Evolutionary conservation across 768 basidiomycete genomes (phyloP).

Genomic region (Cantharellus cinnabarinus): DNA sequence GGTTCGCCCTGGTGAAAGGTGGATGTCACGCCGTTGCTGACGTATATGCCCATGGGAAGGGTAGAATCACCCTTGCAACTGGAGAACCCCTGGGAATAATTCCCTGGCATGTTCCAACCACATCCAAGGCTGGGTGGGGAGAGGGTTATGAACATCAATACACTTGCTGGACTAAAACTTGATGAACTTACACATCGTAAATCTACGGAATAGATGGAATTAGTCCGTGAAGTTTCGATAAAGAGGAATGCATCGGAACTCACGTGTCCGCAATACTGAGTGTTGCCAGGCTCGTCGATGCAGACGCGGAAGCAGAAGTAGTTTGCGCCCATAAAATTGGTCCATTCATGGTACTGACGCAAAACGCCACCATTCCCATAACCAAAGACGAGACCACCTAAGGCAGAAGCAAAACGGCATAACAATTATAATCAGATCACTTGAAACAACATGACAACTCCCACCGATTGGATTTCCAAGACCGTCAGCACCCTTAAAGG

Average conservation of each 20-base stretch:
- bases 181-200: not conserved
- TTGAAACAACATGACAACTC: not conserved
- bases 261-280: constrained; percentile 33
- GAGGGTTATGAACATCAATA: not conserved
- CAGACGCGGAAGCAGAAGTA: constrained; percentile 14
- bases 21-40: constrained; percentile 17
- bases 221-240: not conserved
- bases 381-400: constrained; percentile 52
- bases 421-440: not conserved
- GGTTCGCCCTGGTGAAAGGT: constrained; percentile 47
- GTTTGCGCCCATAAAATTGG: constrained; percentile 36
- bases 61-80: constrained; percentile 17
- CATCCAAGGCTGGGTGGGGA: constrained; percentile 6
- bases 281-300: constrained; percentile 8
- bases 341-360: constrained; percentile 53
- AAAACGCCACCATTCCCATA: constrained; percentile 34
- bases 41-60: constrained; percentile 26
- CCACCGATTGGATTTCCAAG: constrained; percentile 29
- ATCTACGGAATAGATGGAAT: not conserved
- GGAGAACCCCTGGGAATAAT: constrained; percentile 25
- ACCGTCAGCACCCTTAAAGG: constrained; percentile 8
- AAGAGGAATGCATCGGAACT: not conserved
- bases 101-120: constrained; percentile 21
- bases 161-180: not conserved
- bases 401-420: not conserved